Evolutionary conservation across 2,329 filamentous ascomycete genomes (phyloP).

Genomic region (Claviceps maximensis): DNA sequence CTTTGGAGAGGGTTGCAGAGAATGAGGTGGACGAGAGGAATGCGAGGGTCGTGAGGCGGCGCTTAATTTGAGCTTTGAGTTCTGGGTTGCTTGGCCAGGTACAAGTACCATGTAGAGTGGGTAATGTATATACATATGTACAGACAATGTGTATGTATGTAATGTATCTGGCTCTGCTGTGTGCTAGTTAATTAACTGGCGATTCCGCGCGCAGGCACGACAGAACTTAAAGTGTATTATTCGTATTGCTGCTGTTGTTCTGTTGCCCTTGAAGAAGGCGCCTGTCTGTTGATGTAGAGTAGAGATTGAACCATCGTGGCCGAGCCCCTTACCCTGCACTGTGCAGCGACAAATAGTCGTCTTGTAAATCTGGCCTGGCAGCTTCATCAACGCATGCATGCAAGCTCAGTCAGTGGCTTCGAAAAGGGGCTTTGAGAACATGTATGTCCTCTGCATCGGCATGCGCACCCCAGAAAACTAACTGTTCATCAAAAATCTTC

Average conservation of each 20-base stretch:
- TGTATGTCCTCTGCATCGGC: neutral
- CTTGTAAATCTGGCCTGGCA: neutral
- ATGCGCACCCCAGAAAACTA: neutral
- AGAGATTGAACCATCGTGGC: neutral
- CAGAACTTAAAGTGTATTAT: no score
- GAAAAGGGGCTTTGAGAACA: neutral
- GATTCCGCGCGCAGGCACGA: no score
- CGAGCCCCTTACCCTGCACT: neutral
- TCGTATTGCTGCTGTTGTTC: no score
- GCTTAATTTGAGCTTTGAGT: neutral
- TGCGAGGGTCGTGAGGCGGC: neutral
- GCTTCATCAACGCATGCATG: neutral
- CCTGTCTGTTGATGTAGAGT: neutral
- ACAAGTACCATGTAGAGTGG: no score
- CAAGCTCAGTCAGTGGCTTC: neutral
- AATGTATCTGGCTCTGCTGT: no score
- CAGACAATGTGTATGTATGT: no score
- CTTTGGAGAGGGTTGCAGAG: constrained; percentile 10
- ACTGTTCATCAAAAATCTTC: neutral
- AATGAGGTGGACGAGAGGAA: neutral
- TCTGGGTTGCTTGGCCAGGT: no score
- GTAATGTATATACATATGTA: no score
- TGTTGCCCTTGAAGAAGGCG: neutral
- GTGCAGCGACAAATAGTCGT: neutral
- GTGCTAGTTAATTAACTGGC: no score